These are phyloP conservation scores for Protomyces macrosporus DNA, from an alignment of 1,139 yeast species.

Conservation along the genomic window DNA sequence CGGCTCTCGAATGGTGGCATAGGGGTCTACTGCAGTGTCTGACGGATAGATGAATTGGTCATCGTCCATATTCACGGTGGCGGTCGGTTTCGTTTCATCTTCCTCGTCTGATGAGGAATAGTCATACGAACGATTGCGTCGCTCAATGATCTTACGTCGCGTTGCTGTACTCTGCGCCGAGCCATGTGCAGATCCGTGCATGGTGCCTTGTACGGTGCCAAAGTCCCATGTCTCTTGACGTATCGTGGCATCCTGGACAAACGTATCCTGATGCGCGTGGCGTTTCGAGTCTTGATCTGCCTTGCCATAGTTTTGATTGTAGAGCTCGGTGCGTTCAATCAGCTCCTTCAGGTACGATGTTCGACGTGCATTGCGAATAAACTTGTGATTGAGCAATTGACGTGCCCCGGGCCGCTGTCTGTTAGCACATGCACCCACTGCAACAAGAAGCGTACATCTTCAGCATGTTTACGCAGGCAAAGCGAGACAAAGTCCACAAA, in stretches of 20 bases:
- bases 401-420: constrained; percentile 33
- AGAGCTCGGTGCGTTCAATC: constrained; percentile 20
- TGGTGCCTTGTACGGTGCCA: not conserved
- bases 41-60: not conserved
- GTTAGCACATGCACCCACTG: not conserved
- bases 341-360: constrained; percentile 29
- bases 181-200: too few relatives aligned
- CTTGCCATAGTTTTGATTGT: not conserved
- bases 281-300: not conserved
- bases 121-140: constrained; percentile 10
- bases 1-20: not conserved
- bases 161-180: not conserved
- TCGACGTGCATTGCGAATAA: constrained; percentile 31
- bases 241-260: not conserved
- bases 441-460: constrained; percentile 31
- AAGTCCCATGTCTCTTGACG: constrained; percentile 18
- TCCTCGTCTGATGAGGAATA: constrained; percentile 5
- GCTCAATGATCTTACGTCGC: constrained; percentile 1
- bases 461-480: constrained; percentile 58
- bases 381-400: constrained; percentile 32
- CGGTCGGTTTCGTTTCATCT: not conserved
- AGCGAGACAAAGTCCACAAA: constrained; percentile 56
- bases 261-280: not conserved
- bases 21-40: not conserved
- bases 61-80: not conserved